phyloP scores from a whole-genome alignment of 2,329 filamentous ascomycete species.

The Stagonosporopsis cucurbitacearum region DNA sequence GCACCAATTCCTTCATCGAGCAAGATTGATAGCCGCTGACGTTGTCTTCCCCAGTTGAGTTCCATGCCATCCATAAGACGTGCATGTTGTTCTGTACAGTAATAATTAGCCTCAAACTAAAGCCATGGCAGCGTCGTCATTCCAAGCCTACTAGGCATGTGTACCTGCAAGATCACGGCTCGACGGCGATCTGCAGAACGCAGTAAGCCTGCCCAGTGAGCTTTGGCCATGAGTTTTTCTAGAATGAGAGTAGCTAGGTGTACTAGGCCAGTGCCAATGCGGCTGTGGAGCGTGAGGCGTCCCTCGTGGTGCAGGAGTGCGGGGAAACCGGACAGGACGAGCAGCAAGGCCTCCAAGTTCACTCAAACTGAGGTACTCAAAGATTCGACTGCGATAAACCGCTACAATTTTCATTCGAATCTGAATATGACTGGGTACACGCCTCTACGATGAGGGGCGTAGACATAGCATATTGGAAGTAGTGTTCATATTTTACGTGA shows the following conservation, averaged over 20 bases:
- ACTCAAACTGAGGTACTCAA: not conserved
- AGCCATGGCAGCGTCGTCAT: conserved; percentile 27
- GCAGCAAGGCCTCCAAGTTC: not conserved
- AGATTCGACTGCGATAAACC: not conserved
- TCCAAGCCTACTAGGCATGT: conserved; percentile 18
- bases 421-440: not conserved
- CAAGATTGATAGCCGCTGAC: not conserved
- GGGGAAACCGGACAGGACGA: conserved; percentile 1
- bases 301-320: not conserved
- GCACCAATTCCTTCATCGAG: not conserved
- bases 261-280: not conserved
- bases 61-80: not conserved
- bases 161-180: conserved; percentile 17
- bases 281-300: not conserved
- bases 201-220: not conserved
- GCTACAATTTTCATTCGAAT: not conserved
- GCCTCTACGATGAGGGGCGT: not conserved
- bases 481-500: not conserved
- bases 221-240: not conserved
- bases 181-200: conserved; percentile 7
- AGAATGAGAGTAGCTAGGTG: not conserved
- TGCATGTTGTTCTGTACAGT: not conserved
- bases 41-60: not conserved
- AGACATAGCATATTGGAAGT: not conserved
- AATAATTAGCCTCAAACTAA: conserved; percentile 3